A percentile compares a stretch with the other conserved stretches of the same genome.
Conservation (phyloP, 2,329 filamentous ascomycete genomes). For the Sarocladium kiliense region DNA sequence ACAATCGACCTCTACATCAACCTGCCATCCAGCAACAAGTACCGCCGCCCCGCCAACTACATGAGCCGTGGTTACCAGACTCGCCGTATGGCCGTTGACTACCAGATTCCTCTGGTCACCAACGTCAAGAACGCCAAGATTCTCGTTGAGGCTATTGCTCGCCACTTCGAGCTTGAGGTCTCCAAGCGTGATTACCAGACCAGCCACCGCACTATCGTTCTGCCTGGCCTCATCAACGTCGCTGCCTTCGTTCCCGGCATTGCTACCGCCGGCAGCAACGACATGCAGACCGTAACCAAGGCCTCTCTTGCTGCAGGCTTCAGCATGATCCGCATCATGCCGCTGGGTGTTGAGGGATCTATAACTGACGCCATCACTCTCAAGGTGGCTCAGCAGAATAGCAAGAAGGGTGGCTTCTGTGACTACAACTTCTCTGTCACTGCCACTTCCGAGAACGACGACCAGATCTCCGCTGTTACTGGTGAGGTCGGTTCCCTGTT, state of each 20-base stretch:
- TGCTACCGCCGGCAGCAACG: conserved; percentile 56
- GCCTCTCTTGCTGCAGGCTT: conserved; percentile 71
- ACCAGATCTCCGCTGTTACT: conserved; percentile 68
- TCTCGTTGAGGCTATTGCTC: conserved; percentile 85
- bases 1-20: conserved; percentile 99
- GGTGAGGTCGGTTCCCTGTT: conserved; percentile 74
- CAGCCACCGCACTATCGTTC: conserved; percentile 70
- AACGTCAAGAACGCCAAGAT: conserved; percentile 99
- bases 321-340: conserved; percentile 76
- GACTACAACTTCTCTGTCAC: conserved; percentile 78
- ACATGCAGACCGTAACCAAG: conserved; percentile 66
- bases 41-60: conserved; percentile 93
- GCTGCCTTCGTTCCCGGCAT: conserved; percentile 76
- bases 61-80: conserved; percentile 98
- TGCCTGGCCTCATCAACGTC: conserved; percentile 73
- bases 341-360: conserved; percentile 65
- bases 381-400: conserved; percentile 67
- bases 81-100: conserved; percentile 93
- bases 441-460: conserved; percentile 66
- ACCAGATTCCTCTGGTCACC: conserved; percentile 93
- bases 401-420: conserved; percentile 61
- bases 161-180: conserved; percentile 81
- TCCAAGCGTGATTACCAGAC: conserved; percentile 85
- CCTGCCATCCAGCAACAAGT: conserved; percentile 96
- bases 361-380: conserved; percentile 69